A percentile compares a stretch with the other conserved stretches of the same genome.
phyloP scores from a whole-genome alignment of 805 yeast genomes.

The Yarrowia sp. region DNA sequence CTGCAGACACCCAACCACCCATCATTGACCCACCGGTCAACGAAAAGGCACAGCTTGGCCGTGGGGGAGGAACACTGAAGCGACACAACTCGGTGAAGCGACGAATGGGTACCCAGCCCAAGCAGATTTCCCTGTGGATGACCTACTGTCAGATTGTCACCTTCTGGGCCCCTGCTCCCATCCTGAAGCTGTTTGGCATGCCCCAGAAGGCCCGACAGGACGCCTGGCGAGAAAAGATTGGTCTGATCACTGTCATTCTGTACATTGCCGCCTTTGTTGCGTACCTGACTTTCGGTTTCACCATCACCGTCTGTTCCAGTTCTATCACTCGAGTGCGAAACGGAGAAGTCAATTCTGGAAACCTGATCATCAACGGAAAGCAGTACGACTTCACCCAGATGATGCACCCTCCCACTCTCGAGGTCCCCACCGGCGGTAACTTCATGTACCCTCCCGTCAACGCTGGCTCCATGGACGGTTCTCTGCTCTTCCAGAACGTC shows the following conservation, averaged over 20 bases:
- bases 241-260: constrained; percentile 75
- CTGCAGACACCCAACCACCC: constrained; percentile 31
- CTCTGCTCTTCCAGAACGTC: constrained; percentile 87
- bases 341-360: constrained; percentile 64
- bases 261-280: constrained; percentile 81
- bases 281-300: constrained; percentile 87
- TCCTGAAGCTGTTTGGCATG: constrained; percentile 77
- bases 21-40: constrained; percentile 1
- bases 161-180: constrained; percentile 88
- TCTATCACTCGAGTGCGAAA: constrained; percentile 60
- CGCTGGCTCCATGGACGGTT: constrained; percentile 88
- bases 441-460: constrained; percentile 81
- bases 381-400: constrained; percentile 75
- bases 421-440: constrained; percentile 70
- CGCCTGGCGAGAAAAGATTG: constrained; percentile 98
- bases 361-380: constrained; percentile 80
- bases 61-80: constrained; percentile 29
- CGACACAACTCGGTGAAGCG: constrained; percentile 31
- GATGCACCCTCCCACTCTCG: constrained; percentile 80
- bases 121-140: constrained; percentile 66
- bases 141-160: constrained; percentile 80
- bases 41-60: constrained; percentile 27
- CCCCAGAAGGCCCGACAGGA: constrained; percentile 79
- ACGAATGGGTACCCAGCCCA: constrained; percentile 22
- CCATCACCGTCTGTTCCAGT: constrained; percentile 75